phyloP scores from a whole-genome alignment of 345 rosid species.

The Corchorus olitorius region DNA sequence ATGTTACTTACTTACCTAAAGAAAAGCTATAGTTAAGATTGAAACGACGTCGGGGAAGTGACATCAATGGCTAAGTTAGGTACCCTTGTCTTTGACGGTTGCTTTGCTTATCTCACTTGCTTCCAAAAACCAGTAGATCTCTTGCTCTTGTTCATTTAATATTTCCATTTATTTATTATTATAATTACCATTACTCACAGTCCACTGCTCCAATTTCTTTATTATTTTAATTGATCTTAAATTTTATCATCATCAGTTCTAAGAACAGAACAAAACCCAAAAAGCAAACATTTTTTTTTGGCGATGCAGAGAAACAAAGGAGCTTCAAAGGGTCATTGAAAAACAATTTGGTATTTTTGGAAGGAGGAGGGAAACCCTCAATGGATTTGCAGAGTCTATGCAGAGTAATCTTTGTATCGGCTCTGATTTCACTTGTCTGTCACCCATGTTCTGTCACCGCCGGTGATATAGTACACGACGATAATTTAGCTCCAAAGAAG shows the following conservation, averaged over 20 bases:
- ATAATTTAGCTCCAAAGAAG: constrained; percentile 85
- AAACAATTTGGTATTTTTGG: constrained; percentile 15
- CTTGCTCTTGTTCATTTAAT: background rate
- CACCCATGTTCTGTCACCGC: constrained; percentile 51
- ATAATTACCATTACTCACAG: background rate
- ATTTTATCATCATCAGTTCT: background rate
- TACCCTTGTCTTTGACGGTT: background rate
- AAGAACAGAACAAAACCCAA: background rate
- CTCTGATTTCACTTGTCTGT: constrained; percentile 53
- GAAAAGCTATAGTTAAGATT: background rate
- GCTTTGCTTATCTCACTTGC: background rate
- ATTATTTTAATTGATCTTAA: background rate
- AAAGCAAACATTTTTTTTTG: background rate
- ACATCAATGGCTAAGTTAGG: background rate
- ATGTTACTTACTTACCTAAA: no score
- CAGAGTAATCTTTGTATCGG: constrained; percentile 31
- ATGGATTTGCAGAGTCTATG: constrained; percentile 63
- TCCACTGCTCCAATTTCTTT: background rate
- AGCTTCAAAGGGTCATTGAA: constrained; percentile 16
- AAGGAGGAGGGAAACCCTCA: constrained; percentile 12
- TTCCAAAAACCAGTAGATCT: constrained; percentile 6
- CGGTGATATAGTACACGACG: constrained; percentile 95
- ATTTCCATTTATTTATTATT: background rate
- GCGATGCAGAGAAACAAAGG: constrained; percentile 32
- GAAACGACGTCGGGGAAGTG: background rate